Percentiles rank a stretch among this genome's conserved stretches.
Conservation (phyloP, 345 rosid genomes). For the Alliaria petiolata region DNA sequence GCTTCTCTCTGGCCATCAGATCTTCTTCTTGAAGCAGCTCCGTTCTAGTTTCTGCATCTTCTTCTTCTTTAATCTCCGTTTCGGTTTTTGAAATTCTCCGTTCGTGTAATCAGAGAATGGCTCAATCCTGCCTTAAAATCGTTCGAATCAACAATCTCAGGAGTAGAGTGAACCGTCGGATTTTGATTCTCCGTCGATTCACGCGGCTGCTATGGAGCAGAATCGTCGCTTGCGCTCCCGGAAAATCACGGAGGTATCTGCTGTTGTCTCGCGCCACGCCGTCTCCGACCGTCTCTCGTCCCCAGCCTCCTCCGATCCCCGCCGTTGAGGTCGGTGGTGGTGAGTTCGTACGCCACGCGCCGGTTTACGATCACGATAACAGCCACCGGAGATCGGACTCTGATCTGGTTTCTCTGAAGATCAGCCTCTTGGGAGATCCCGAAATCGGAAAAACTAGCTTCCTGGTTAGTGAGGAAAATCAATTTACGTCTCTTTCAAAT, state of each 20-base stretch:
- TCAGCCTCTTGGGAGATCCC: conserved; percentile 77
- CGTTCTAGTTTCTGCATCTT: neutral
- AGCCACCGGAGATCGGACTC: conserved; percentile 38
- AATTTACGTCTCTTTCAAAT: neutral
- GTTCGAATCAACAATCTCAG: conserved; percentile 38
- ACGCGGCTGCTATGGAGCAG: conserved; percentile 47
- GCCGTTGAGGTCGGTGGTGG: neutral
- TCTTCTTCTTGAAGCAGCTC: conserved; percentile 20
- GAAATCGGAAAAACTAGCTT: conserved; percentile 78
- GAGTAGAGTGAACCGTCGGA: conserved; percentile 44
- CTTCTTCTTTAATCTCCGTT: neutral
- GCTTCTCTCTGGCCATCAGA: conserved; percentile 30
- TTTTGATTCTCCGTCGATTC: conserved; percentile 51
- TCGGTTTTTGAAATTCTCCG: neutral
- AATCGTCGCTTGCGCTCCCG: conserved; percentile 42
- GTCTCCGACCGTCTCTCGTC: conserved; percentile 23
- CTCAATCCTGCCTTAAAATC: conserved; percentile 28
- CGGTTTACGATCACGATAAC: conserved; percentile 8
- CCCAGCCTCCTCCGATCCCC: conserved; percentile 1
- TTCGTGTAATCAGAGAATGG: conserved; percentile 5
- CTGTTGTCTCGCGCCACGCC: conserved; percentile 39
- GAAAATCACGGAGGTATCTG: conserved; percentile 50
- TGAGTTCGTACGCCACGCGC: conserved; percentile 2
- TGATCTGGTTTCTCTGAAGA: conserved; percentile 82
- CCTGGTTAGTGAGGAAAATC: conserved; percentile 38